phyloP scores from a whole-genome alignment of 768 basidiomycete species.

The Calocera cornea region DNA sequence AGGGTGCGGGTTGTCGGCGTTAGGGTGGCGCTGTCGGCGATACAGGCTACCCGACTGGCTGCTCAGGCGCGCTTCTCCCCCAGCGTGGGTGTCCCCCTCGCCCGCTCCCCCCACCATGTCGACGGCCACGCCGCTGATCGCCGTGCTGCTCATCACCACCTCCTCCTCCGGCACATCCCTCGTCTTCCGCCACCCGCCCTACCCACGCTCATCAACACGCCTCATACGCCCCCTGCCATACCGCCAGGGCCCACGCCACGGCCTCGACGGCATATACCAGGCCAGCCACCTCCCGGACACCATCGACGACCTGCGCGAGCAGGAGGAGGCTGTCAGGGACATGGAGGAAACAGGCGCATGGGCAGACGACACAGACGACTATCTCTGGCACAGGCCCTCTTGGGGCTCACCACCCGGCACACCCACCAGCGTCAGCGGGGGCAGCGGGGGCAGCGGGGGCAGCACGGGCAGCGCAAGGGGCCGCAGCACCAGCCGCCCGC shows the following conservation, averaged over 20 bases:
- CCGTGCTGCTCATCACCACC: constrained; percentile 63
- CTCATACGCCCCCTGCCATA: constrained; percentile 58
- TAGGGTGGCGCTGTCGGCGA: too few relatives aligned
- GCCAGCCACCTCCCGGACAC: constrained; percentile 11
- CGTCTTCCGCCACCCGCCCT: constrained; percentile 76
- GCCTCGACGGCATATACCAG: constrained; percentile 21
- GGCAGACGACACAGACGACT: constrained; percentile 10
- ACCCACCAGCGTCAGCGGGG: too few relatives aligned
- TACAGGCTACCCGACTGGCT: too few relatives aligned
- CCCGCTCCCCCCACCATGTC: neutral
- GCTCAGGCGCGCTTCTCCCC: neutral
- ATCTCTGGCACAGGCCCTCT: neutral
- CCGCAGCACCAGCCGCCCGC: too few relatives aligned
- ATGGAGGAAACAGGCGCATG: constrained; percentile 20
- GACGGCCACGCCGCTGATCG: constrained; percentile 40
- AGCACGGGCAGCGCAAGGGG: too few relatives aligned
- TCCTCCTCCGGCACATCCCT: constrained; percentile 68
- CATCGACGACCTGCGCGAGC: neutral
- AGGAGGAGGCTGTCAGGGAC: constrained; percentile 9
- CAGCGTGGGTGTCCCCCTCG: neutral
- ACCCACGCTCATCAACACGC: constrained; percentile 47
- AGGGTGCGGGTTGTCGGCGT: too few relatives aligned
- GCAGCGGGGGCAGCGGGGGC: too few relatives aligned
- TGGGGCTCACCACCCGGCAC: neutral
- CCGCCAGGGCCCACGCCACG: constrained; percentile 55